Conservation (phyloP, 345 rosid genomes). For the Streptanthus diversifolius region DNA sequence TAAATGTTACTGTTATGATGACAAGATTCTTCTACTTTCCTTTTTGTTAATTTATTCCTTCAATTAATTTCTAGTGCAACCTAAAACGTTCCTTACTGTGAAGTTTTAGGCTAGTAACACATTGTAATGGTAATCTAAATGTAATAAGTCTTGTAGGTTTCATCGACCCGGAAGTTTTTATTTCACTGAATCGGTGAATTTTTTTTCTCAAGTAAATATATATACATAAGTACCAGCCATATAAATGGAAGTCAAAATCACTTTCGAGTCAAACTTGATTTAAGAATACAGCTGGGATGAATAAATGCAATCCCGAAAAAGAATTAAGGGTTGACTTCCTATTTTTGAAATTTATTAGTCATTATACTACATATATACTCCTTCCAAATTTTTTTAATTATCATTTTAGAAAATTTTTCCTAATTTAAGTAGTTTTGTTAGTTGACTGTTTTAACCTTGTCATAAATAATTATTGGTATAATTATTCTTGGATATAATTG, state of each 20-base stretch:
- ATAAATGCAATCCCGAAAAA: conserved; percentile 8
- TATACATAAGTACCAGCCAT: neutral
- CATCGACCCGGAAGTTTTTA: neutral
- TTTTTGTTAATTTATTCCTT: neutral
- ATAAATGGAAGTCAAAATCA: conserved; percentile 2
- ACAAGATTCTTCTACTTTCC: neutral
- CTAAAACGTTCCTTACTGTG: neutral
- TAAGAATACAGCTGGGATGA: conserved; percentile 14
- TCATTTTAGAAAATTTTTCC: too few relatives aligned
- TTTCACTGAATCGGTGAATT: neutral
- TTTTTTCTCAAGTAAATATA: neutral
- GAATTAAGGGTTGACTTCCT: conserved; percentile 30
- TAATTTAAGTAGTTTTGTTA: too few relatives aligned
- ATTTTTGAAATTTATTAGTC: neutral
- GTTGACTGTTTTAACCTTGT: too few relatives aligned
- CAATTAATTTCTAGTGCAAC: neutral
- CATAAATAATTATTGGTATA: too few relatives aligned
- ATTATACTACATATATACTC: neutral
- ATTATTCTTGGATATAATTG: too few relatives aligned
- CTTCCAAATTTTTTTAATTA: too few relatives aligned
- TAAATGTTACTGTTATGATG: neutral
- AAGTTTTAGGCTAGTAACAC: neutral
- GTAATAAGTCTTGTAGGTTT: neutral
- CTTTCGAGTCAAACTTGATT: conserved; percentile 12
- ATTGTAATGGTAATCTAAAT: neutral